Evolutionary conservation across 345 rosid genomes (phyloP).

Genomic region (Arabidopsis thaliana): DNA sequence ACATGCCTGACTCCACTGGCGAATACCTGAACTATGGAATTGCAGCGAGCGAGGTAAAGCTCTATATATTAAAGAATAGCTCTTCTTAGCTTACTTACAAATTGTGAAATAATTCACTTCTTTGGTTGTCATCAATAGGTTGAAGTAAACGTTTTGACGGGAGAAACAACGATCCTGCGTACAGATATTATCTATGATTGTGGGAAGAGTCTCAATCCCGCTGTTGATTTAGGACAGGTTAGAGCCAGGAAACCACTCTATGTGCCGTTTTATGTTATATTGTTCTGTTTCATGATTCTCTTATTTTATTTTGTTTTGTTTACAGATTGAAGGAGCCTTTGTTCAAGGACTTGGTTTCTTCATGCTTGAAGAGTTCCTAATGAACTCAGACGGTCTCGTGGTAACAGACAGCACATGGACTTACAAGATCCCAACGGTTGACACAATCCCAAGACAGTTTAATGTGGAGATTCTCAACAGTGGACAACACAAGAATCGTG

Average conservation of each 20-base stretch:
- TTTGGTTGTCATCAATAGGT: constrained; percentile 55
- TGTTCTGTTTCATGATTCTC: constrained; percentile 10
- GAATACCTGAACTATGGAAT: constrained; percentile 87
- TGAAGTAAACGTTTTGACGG: constrained; percentile 85
- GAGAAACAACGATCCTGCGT: constrained; percentile 70
- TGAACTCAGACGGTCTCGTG: constrained; percentile 78
- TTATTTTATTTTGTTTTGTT: background rate
- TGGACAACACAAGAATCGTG: constrained; percentile 74
- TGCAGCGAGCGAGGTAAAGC: constrained; percentile 91
- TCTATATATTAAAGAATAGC: background rate
- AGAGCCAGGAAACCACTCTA: constrained; percentile 5
- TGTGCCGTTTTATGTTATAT: background rate
- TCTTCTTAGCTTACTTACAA: constrained; percentile 20
- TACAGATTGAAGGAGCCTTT: constrained; percentile 95
- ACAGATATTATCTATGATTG: constrained; percentile 90
- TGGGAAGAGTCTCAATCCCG: constrained; percentile 96
- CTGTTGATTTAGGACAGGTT: constrained; percentile 99
- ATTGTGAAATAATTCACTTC: constrained; percentile 5
- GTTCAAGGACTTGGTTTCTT: constrained; percentile 97
- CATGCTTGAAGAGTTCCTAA: constrained; percentile 84
- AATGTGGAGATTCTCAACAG: constrained; percentile 79
- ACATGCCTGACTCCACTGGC: constrained; percentile 55
- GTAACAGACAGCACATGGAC: constrained; percentile 82
- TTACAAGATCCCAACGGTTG: constrained; percentile 94
- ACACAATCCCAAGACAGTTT: constrained; percentile 83